Conservation (phyloP, 1,139 yeast genomes). For the Tardiomyces blankii region DNA sequence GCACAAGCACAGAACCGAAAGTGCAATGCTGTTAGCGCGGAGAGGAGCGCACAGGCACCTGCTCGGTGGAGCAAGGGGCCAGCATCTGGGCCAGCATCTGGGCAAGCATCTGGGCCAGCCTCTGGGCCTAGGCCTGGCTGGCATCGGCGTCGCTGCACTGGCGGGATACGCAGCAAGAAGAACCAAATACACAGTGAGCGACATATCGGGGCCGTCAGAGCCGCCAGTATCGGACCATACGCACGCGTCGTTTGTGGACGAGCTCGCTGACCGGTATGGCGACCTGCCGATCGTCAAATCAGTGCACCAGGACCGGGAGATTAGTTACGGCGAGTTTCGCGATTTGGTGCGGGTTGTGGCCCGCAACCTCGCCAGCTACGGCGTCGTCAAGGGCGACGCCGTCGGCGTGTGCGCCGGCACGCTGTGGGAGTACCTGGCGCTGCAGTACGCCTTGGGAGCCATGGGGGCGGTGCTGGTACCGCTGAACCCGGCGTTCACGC, state of each 20-base stretch:
- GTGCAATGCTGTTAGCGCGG: too few relatives aligned
- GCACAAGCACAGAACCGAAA: too few relatives aligned
- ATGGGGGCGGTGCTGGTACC: conserved; percentile 25
- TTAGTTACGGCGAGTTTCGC: conserved; percentile 17
- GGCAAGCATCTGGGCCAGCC: too few relatives aligned
- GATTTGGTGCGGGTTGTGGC: conserved; percentile 14
- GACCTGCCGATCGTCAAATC: conserved; percentile 18
- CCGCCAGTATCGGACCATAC: conserved; percentile 15
- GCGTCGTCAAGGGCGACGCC: conserved; percentile 18
- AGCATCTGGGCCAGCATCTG: too few relatives aligned
- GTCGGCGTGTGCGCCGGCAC: conserved; percentile 25
- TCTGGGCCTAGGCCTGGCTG: too few relatives aligned
- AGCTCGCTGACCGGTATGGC: conserved; percentile 9
- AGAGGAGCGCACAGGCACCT: too few relatives aligned
- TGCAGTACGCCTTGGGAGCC: conserved; percentile 22
- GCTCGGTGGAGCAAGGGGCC: too few relatives aligned
- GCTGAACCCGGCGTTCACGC: conserved; percentile 24
- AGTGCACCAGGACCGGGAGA: conserved; percentile 15
- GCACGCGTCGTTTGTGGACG: conserved; percentile 12
- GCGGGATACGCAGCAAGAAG: too few relatives aligned
- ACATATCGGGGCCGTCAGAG: conserved; percentile 14
- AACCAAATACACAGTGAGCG: background rate
- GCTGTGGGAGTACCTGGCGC: conserved; percentile 22
- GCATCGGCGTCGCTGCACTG: too few relatives aligned
- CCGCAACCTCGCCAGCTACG: conserved; percentile 13